Conservation (phyloP, 106 monocot genomes). For the Dendrobium nobile region DNA sequence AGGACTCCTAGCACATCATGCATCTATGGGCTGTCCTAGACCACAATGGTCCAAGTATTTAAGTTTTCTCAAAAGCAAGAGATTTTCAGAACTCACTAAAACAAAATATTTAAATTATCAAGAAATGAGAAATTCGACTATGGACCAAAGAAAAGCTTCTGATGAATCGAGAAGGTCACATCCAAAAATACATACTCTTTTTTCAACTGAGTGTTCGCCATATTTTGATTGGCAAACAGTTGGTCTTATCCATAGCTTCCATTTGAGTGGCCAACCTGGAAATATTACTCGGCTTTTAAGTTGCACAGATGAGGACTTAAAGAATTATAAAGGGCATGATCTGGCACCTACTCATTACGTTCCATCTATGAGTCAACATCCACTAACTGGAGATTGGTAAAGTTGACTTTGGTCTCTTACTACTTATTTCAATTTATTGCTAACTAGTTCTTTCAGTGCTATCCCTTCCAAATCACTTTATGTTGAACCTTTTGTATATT, state of each 20-base stretch:
- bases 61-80: constrained; percentile 84
- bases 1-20: constrained; percentile 80
- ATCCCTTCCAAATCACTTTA: not conserved
- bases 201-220: constrained; percentile 86
- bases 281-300: constrained; percentile 93
- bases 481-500: not conserved
- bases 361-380: constrained; percentile 93
- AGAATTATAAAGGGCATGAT: constrained; percentile 79
- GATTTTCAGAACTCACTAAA: constrained; percentile 68
- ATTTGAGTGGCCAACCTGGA: constrained; percentile 85
- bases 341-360: constrained; percentile 96
- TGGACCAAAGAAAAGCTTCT: constrained; percentile 9
- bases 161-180: constrained; percentile 15
- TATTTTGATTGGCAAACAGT: constrained; percentile 98
- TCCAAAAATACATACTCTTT: constrained; percentile 91
- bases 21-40: constrained; percentile 61
- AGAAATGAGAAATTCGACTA: not conserved
- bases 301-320: constrained; percentile 75
- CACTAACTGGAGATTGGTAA: constrained; percentile 95
- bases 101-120: constrained; percentile 54
- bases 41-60: constrained; percentile 80
- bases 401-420: not conserved
- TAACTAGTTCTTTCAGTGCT: not conserved
- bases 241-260: constrained; percentile 71
- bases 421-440: not conserved